phyloP scores from a whole-genome alignment of 768 basidiomycete species.

The Panaeolus cyanescens region DNA sequence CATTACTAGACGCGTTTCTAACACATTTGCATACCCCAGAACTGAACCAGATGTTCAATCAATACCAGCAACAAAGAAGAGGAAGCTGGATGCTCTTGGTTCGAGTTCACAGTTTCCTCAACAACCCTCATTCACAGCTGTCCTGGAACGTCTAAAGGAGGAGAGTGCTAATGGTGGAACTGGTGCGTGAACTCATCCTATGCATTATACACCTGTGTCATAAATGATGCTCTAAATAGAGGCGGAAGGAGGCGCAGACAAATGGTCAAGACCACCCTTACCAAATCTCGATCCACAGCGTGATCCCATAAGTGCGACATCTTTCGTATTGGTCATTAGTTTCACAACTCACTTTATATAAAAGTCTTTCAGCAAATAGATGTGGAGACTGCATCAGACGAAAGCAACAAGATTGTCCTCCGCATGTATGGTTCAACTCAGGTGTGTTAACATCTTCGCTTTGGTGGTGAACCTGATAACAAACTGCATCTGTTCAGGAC shows the following conservation, averaged over 20 bases:
- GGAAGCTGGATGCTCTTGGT: conserved; percentile 45
- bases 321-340: not conserved
- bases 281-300: conserved; percentile 54
- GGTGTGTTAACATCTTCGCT: conserved; percentile 40
- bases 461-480: not conserved
- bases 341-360: not conserved
- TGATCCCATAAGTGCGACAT: conserved; percentile 66
- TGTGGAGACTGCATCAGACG: conserved; percentile 65
- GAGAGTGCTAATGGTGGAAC: conserved; percentile 41
- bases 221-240: conserved; percentile 34
- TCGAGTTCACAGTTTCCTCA: conserved; percentile 42
- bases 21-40: conserved; percentile 18
- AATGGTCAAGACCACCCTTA: conserved; percentile 69
- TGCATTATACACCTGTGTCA: not conserved
- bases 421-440: conserved; percentile 93
- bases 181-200: conserved; percentile 33
- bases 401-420: conserved; percentile 40
- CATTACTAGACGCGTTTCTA: conserved; percentile 19
- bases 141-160: conserved; percentile 61
- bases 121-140: conserved; percentile 57
- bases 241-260: conserved; percentile 77
- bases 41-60: conserved; percentile 25
- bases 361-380: conserved; percentile 97
- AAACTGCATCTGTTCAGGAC: conserved; percentile 39
- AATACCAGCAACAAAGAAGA: conserved; percentile 53